A percentile compares a stretch with the other conserved stretches of the same genome.
phyloP scores from a whole-genome alignment of 163 green algal species.

The Smithsoniella earleae region DNA sequence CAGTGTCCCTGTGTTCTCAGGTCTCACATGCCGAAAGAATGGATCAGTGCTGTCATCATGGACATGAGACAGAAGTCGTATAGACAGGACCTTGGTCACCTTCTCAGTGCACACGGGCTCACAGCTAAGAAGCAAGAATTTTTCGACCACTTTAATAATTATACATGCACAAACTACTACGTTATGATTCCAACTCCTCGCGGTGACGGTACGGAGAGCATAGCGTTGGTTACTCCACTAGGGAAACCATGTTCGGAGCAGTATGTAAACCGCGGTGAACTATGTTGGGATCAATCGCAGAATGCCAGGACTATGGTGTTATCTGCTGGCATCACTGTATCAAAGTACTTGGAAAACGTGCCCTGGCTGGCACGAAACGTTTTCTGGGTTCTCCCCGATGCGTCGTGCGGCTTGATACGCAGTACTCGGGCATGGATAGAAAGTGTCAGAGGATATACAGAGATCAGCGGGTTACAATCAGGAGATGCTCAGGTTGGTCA shows the following conservation, averaged over 20 bases:
- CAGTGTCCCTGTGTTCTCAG: too few relatives aligned
- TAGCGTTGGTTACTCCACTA: slow-evolving; percentile 54
- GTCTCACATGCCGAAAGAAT: too few relatives aligned
- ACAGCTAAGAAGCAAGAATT: slow-evolving; percentile 15
- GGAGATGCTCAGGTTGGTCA: neutral
- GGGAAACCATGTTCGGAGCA: too few relatives aligned
- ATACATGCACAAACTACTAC: slow-evolving; percentile 48
- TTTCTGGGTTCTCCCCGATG: slow-evolving; percentile 56
- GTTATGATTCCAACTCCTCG: slow-evolving; percentile 40
- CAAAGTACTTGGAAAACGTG: slow-evolving; percentile 42
- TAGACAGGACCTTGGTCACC: too few relatives aligned
- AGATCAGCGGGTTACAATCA: neutral
- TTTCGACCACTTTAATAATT: neutral
- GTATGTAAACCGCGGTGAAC: neutral
- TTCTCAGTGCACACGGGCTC: neutral
- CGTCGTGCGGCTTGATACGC: slow-evolving; percentile 40
- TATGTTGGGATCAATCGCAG: neutral
- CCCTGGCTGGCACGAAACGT: slow-evolving; percentile 68
- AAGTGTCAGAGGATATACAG: neutral
- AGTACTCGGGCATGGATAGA: slow-evolving; percentile 33
- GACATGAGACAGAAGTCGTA: too few relatives aligned
- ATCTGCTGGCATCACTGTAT: slow-evolving; percentile 26
- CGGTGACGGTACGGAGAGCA: slow-evolving; percentile 59
- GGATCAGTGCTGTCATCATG: too few relatives aligned
- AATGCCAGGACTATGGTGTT: neutral